These are phyloP conservation scores for Emmonsia crescens DNA, from an alignment of 2,329 filamentous ascomycete genomes.

Conservation along the genomic window DNA sequence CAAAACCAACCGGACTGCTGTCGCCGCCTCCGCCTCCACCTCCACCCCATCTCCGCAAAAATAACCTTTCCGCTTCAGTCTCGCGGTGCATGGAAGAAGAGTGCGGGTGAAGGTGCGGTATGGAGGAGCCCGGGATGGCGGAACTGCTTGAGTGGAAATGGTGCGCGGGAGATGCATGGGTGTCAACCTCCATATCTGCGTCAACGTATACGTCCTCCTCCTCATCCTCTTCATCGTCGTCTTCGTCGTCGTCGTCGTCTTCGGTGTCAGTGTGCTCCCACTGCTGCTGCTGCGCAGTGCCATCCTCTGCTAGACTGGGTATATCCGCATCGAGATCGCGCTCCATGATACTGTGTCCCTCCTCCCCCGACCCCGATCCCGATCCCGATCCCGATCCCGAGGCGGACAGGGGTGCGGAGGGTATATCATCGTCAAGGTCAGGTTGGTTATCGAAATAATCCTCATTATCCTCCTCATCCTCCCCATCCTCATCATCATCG, in stretches of 20 bases:
- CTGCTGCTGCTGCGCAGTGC: conserved; percentile 41
- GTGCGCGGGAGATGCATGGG: background rate
- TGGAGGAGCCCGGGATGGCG: conserved; percentile 17
- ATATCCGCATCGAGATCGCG: conserved; percentile 63
- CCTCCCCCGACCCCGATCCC: conserved; percentile 19
- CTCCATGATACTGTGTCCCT: conserved; percentile 45
- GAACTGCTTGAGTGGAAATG: conserved; percentile 8
- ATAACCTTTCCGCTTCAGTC: conserved; percentile 31
- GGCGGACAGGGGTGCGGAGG: conserved; percentile 17
- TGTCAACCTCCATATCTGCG: conserved; percentile 1
- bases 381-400: conserved; percentile 13
- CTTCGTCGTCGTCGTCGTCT: conserved; percentile 40
- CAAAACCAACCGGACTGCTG: background rate
- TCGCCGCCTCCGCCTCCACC: conserved; percentile 15
- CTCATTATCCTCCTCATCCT: conserved; percentile 31
- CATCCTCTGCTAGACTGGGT: conserved; percentile 44
- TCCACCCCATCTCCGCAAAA: conserved; percentile 31
- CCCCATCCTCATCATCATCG: conserved; percentile 26
- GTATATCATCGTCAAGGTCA: conserved; percentile 31
- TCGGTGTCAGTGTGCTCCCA: conserved; percentile 72
- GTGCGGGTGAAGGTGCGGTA: conserved; percentile 20
- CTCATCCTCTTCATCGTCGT: conserved; percentile 22
- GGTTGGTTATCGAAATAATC: conserved; percentile 35
- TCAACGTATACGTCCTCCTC: conserved; percentile 3
- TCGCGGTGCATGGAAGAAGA: conserved; percentile 19